These are phyloP conservation scores for Purshia tridentata DNA, from an alignment of 306 rosid genomes.

Conservation along the genomic window DNA sequence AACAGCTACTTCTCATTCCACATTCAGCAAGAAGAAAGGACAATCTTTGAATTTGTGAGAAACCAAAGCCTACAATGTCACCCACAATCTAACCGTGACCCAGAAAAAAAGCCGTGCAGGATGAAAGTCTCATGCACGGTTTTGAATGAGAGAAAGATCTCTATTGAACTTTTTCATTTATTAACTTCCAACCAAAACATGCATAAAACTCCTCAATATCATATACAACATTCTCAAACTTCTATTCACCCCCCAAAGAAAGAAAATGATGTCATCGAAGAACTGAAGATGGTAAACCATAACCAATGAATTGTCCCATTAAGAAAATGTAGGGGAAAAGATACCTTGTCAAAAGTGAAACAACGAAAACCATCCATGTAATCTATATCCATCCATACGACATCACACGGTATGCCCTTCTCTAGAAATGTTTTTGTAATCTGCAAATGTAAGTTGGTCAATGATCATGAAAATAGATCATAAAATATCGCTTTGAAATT, in stretches of 20 bases:
- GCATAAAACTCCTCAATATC: neutral
- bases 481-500: neutral
- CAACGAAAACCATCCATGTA: constrained; percentile 97
- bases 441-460: constrained; percentile 45
- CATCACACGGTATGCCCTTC: constrained; percentile 83
- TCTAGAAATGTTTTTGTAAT: constrained; percentile 66
- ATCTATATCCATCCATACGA: constrained; percentile 92
- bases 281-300: neutral
- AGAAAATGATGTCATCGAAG: neutral
- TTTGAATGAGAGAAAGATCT: too few relatives aligned
- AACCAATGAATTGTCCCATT: neutral
- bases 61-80: neutral
- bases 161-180: neutral
- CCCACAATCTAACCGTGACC: neutral
- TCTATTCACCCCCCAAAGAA: neutral
- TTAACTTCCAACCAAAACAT: neutral
- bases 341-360: constrained; percentile 84
- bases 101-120: neutral
- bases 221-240: neutral
- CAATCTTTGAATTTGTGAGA: neutral
- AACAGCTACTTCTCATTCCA: neutral
- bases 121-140: too few relatives aligned
- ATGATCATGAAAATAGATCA: constrained; percentile 6
- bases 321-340: constrained; percentile 11
- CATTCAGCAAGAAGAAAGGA: too few relatives aligned